These are phyloP conservation scores for Exobasidium cylindrosporum DNA, from an alignment of 1,284 basidiomycete genomes.

Conservation along the genomic window DNA sequence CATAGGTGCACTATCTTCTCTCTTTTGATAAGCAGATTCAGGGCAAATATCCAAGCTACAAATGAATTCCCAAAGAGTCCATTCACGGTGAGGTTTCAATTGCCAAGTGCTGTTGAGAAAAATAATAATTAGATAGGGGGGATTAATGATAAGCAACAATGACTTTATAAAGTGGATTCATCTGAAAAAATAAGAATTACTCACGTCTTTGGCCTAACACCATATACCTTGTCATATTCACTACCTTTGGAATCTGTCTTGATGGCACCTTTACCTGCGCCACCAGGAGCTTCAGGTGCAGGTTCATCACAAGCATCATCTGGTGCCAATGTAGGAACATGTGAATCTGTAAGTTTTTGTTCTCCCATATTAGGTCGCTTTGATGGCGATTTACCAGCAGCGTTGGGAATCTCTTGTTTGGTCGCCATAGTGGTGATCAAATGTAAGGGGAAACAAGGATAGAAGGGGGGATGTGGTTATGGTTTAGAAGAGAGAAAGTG, in stretches of 20 bases:
- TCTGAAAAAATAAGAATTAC: not conserved
- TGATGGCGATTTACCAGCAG: constrained; percentile 24
- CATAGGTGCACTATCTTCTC: constrained; percentile 24
- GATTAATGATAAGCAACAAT: not conserved
- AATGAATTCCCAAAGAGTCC: constrained; percentile 45
- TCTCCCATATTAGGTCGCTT: constrained; percentile 28
- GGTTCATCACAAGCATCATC: constrained; percentile 48
- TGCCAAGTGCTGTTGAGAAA: constrained; percentile 31
- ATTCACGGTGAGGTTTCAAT: constrained; percentile 35
- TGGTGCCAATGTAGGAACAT: constrained; percentile 35
- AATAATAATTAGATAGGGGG: constrained; percentile 3
- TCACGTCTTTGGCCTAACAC: constrained; percentile 44
- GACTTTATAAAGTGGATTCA: too few relatives aligned
- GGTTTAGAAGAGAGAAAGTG: not conserved
- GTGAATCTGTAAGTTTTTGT: constrained; percentile 30
- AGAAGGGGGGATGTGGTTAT: not conserved
- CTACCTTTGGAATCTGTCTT: constrained; percentile 33
- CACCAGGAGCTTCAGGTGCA: constrained; percentile 34
- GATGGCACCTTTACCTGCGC: constrained; percentile 42
- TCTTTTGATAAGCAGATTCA: constrained; percentile 31
- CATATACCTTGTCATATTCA: constrained; percentile 45
- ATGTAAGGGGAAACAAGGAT: too few relatives aligned
- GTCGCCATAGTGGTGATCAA: constrained; percentile 10
- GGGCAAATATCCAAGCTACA: constrained; percentile 37
- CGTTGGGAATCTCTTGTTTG: constrained; percentile 21